Percentiles rank a stretch among this genome's conserved stretches.
Conservation (phyloP, 805 yeast genomes). For the Clavispora santaluciae region DNA sequence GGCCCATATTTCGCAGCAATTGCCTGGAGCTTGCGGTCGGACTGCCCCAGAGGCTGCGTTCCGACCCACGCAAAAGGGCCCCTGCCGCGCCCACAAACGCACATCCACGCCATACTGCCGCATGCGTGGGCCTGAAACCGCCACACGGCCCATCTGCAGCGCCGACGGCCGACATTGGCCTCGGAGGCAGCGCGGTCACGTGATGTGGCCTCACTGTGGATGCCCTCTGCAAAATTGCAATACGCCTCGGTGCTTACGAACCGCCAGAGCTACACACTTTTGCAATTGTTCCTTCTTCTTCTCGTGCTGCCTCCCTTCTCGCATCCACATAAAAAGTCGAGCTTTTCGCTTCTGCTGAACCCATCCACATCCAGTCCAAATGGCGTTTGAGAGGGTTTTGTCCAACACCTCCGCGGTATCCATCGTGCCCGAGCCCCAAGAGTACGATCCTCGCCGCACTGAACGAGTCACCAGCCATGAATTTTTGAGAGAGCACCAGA, state of each 20-base stretch:
- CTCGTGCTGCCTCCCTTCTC: not conserved
- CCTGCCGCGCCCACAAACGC: too few species aligned
- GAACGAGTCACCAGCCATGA: constrained; percentile 15
- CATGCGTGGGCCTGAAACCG: too few species aligned
- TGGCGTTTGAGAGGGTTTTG: not conserved
- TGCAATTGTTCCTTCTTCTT: not conserved
- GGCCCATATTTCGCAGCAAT: constrained; percentile 15
- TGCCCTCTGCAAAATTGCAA: not conserved
- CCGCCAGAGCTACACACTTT: not conserved
- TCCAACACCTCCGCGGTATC: constrained; percentile 5
- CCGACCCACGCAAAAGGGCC: too few species aligned
- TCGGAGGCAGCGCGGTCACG: too few species aligned
- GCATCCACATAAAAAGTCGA: not conserved
- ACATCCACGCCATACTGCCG: too few species aligned
- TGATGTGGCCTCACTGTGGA: constrained; percentile 23
- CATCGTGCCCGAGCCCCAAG: constrained; percentile 14
- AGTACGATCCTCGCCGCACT: constrained; percentile 9
- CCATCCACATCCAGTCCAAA: not conserved
- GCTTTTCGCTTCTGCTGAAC: not conserved
- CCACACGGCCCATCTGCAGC: too few species aligned
- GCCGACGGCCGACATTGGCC: too few species aligned
- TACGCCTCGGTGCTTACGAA: too few species aligned
- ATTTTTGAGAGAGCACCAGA: constrained; percentile 17
- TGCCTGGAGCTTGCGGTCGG: not conserved
- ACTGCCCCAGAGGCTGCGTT: too few species aligned